Percentiles rank a stretch among this genome's conserved stretches.
Evolutionary conservation across 2,329 filamentous ascomycete genomes (phyloP).

Genomic region (Amauroascus niger): DNA sequence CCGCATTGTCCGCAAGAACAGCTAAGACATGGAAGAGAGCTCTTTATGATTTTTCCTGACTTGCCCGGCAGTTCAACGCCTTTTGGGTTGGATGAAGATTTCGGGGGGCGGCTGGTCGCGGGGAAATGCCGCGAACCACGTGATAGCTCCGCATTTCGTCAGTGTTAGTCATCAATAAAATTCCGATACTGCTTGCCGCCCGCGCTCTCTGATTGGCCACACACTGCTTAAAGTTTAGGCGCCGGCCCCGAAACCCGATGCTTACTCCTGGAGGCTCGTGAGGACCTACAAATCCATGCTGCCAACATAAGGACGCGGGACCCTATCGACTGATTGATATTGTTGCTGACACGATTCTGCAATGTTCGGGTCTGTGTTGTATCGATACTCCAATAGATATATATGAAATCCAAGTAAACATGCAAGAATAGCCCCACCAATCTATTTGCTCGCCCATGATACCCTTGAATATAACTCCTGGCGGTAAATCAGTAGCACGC

Average conservation of each 20-base stretch:
- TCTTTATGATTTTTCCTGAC: not conserved
- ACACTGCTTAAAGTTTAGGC: not conserved
- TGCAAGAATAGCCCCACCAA: not conserved
- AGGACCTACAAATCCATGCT: too few relatives aligned
- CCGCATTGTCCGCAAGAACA: constrained; percentile 5
- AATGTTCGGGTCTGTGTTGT: not conserved
- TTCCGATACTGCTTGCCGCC: not conserved
- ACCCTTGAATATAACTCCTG: not conserved
- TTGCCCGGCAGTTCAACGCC: not conserved
- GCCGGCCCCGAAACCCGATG: constrained; percentile 3
- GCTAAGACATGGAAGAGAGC: not conserved
- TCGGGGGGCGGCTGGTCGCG: constrained; percentile 8
- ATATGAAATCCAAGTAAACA: not conserved
- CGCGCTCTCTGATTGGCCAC: not conserved
- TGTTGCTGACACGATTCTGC: not conserved
- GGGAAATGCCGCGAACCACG: not conserved
- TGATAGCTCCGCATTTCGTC: constrained; percentile 1
- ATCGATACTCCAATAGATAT: not conserved
- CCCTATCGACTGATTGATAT: not conserved
- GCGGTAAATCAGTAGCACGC: not conserved
- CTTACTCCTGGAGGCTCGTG: not conserved
- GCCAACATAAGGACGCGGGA: too few relatives aligned
- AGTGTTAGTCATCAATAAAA: constrained; percentile 2
- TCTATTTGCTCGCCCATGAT: not conserved
- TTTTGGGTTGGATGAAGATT: not conserved